phyloP scores from a whole-genome alignment of 139 green algal genomes.

The Chlamydomonas urium region DNA sequence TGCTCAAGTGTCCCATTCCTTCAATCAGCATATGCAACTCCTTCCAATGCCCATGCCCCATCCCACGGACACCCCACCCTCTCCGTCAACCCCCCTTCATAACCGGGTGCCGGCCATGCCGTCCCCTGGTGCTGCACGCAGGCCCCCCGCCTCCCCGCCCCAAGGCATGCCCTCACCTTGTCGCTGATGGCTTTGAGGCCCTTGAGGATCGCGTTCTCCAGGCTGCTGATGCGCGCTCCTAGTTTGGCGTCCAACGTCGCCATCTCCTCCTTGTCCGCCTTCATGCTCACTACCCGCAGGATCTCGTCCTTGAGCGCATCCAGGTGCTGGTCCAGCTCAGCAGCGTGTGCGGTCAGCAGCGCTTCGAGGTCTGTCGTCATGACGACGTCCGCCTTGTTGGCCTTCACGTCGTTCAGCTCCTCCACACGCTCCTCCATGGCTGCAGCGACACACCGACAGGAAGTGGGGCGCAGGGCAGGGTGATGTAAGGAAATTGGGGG shows the following conservation, averaged over 20 bases:
- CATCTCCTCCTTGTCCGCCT: conserved; percentile 43
- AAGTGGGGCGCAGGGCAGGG: no score
- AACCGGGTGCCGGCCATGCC: no score
- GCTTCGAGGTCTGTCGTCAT: conserved; percentile 35
- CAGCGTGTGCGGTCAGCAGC: conserved; percentile 27
- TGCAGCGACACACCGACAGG: not conserved
- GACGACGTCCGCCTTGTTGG: conserved; percentile 38
- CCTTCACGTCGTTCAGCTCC: conserved; percentile 30
- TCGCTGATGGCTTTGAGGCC: conserved; percentile 42
- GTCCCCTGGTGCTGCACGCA: no score
- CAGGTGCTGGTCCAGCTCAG: conserved; percentile 36
- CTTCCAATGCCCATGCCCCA: no score
- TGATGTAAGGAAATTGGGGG: no score
- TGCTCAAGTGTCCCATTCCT: no score
- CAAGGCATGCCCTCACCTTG: conserved; percentile 19
- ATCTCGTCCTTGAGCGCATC: conserved; percentile 26
- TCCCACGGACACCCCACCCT: no score
- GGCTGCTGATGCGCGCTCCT: conserved; percentile 17
- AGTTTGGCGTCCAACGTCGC: conserved; percentile 17
- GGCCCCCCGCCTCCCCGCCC: no score
- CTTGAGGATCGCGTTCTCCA: conserved; percentile 44
- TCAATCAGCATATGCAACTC: no score
- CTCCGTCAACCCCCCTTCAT: no score
- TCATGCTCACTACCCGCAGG: conserved; percentile 13
- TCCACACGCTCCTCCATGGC: conserved; percentile 32